phyloP scores from a whole-genome alignment of 305 asterid species.

The Lippia alba region DNA sequence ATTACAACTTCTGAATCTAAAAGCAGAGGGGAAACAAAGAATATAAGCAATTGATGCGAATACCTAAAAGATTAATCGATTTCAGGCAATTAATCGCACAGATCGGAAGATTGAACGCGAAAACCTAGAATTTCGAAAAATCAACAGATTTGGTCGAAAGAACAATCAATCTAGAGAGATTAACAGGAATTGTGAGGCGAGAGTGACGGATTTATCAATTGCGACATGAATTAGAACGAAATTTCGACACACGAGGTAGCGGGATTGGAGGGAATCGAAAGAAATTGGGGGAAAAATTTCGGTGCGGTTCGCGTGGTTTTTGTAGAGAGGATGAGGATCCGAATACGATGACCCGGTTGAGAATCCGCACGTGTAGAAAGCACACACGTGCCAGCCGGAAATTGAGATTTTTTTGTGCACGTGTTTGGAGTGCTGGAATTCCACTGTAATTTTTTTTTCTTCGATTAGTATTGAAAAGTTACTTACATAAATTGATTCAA shows the following conservation, averaged over 20 bases:
- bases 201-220: constrained; percentile 35
- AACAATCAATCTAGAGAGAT: constrained; percentile 44
- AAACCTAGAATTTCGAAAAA: constrained; percentile 44
- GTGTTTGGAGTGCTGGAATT: constrained; percentile 28
- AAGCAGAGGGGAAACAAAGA: constrained; percentile 30
- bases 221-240: constrained; percentile 18
- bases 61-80: constrained; percentile 12
- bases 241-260: constrained; percentile 13
- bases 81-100: constrained; percentile 26
- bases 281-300: constrained; percentile 40
- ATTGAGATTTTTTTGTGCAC: neutral
- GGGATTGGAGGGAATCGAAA: constrained; percentile 31
- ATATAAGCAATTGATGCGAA: neutral
- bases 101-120: constrained; percentile 44
- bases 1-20: constrained; percentile 15
- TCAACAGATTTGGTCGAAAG: constrained; percentile 7
- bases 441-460: neutral
- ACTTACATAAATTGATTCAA: no score
- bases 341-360: constrained; percentile 44
- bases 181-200: constrained; percentile 31
- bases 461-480: no score
- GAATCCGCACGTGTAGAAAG: constrained; percentile 32
- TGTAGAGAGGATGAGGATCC: constrained; percentile 49
- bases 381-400: constrained; percentile 35
- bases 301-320: constrained; percentile 41